Base-by-base conservation (phyloP, 352 stramenopile genomes). In the Globisporangium recalcitrans region DNA sequence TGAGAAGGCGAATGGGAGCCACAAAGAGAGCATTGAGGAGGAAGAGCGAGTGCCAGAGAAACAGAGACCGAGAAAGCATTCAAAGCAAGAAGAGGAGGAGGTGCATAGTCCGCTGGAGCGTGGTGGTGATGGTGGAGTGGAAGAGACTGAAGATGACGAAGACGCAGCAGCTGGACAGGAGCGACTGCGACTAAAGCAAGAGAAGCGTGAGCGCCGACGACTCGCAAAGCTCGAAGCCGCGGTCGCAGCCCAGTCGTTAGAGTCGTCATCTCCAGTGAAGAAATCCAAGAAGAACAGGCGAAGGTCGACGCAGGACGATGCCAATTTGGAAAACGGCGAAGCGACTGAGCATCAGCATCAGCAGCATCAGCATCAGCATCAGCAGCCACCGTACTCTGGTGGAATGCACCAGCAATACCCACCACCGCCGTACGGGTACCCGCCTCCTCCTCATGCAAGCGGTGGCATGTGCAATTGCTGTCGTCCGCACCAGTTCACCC, bases 211-310 rank as follows among this genome's bases (percentile, higher is more conserved):
- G 42, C 69, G 54, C 27, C 73, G 66, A 16, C 70, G 68, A 36
- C 60, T 73, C 21, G 70, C 65, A 22, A 79, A 75, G 40, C 31
- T 79, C 44, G 63, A 80, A 72, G 65, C 72, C 46, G 70, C 62
- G 3, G 38, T 82, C 14, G 72, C 67, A 58, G 72, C 70, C 6
- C 74, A 79, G 49, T 63, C 42, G 22, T 36, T 77, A 31, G 62
- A 71, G 10, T n/a, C 26, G 11, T 54, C 34, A 10, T 58, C 52
- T 31, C 21, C 52, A 24, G 52, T 48, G 14, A 60, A 52, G 22
- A 60, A 60, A 29, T 19, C 26, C 27, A 52, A 38, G 22, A 52
- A 52, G 11, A 26, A 16, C 24, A 10, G 38, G 29, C 16, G 34
- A 46, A 21, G 47, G 31, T 58, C 52, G 52, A 13, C 19, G 11